Evolutionary conservation across 257 asterid species (phyloP).

Genomic region (Striga asiatica): DNA sequence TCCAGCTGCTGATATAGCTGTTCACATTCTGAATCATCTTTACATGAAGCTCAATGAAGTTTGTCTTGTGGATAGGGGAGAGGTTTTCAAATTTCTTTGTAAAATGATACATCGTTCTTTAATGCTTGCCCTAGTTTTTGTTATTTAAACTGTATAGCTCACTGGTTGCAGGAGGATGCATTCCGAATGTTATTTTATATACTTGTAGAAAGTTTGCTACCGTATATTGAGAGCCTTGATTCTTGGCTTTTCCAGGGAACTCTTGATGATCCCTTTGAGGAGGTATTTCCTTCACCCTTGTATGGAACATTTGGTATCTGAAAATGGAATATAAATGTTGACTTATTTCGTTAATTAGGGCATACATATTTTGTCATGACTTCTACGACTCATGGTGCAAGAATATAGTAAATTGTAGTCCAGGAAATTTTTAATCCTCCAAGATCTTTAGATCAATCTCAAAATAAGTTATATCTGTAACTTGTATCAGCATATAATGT

Average conservation of each 20-base stretch:
- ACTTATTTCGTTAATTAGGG: too few relatives aligned
- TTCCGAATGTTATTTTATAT: constrained; percentile 67
- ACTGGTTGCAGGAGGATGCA: constrained; percentile 76
- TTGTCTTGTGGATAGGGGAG: constrained; percentile 90
- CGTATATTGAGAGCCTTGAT: constrained; percentile 85
- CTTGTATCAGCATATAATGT: neutral
- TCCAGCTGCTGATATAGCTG: constrained; percentile 59
- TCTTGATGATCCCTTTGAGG: constrained; percentile 90
- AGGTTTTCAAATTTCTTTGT: constrained; percentile 41
- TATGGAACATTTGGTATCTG: neutral
- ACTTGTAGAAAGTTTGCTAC: constrained; percentile 65
- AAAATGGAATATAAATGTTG: neutral
- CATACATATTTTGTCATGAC: neutral
- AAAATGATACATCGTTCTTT: constrained; percentile 1
- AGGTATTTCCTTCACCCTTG: constrained; percentile 41
- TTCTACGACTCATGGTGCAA: neutral
- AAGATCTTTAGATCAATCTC: neutral
- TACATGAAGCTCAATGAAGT: constrained; percentile 78
- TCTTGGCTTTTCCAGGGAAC: constrained; percentile 96
- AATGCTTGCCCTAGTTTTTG: constrained; percentile 4
- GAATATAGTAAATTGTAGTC: neutral
- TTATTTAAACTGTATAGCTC: constrained; percentile 8
- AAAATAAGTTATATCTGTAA: neutral
- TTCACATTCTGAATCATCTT: constrained; percentile 65
- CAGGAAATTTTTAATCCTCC: neutral